A percentile compares a stretch with the other conserved stretches of the same genome.
Conservation (phyloP, 495 filamentous ascomycete species). For the Haplographium delicatum region DNA sequence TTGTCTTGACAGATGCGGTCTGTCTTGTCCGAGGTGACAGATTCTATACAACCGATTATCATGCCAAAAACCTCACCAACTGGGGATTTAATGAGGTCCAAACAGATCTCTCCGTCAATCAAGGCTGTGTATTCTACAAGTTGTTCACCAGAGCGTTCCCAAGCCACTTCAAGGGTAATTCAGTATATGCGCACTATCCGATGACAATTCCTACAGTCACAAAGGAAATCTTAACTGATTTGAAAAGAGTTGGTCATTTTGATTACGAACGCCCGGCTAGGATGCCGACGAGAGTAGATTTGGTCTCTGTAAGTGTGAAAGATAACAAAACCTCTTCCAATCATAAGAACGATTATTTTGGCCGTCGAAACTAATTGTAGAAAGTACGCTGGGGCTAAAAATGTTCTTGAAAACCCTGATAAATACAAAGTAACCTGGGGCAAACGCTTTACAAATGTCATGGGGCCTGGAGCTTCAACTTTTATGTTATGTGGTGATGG, state of each 20-base stretch:
- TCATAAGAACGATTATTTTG: no score
- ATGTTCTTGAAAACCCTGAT: no score
- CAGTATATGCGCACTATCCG: slow-evolving; percentile 78
- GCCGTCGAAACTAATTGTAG: no score
- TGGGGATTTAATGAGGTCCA: slow-evolving; percentile 66
- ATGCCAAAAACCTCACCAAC: slow-evolving; percentile 68
- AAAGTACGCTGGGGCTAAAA: no score
- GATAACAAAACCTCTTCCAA: no score
- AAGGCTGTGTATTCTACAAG: slow-evolving; percentile 82
- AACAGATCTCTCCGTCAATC: slow-evolving; percentile 65
- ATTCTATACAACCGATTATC: slow-evolving; percentile 78
- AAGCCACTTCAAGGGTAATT: slow-evolving; percentile 67
- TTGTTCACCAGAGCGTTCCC: slow-evolving; percentile 73
- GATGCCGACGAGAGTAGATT: slow-evolving; percentile 43
- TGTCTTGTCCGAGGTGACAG: slow-evolving; percentile 80
- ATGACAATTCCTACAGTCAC: slow-evolving; percentile 77
- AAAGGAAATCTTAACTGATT: slow-evolving; percentile 61
- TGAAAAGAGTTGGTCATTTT: slow-evolving; percentile 64
- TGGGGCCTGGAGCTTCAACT: no score
- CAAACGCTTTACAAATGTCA: no score
- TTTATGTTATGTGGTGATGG: slow-evolving; percentile 54
- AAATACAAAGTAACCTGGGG: no score
- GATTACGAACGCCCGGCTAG: slow-evolving; percentile 58
- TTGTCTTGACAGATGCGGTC: slow-evolving; percentile 78
- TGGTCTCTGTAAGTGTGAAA: no score